Evolutionary conservation across 768 basidiomycete species (phyloP).

Genomic region (Russula sp.): DNA sequence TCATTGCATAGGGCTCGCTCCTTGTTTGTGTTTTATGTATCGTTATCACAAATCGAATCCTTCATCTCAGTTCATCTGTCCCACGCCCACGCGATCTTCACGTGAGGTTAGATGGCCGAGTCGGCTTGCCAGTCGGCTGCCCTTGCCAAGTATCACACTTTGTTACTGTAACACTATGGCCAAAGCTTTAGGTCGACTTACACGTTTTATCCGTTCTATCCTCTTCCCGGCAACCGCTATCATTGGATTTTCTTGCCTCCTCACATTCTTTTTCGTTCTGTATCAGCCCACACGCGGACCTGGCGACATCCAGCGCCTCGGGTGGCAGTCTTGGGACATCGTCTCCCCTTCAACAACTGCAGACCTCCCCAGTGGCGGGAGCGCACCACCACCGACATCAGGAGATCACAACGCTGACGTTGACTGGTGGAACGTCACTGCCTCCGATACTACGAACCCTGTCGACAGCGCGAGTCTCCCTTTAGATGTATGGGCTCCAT

Average conservation of each 20-base stretch:
- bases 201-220: slow-evolving; percentile 46
- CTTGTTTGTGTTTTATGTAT: not conserved
- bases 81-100: too few relatives aligned
- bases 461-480: slow-evolving; percentile 66
- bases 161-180: slow-evolving; percentile 22
- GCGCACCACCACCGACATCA: not conserved
- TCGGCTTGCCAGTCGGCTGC: too few relatives aligned
- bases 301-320: slow-evolving; percentile 61
- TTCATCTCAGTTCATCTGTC: too few relatives aligned
- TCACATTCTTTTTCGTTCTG: slow-evolving; percentile 72
- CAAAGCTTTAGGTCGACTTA: slow-evolving; percentile 29
- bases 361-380: slow-evolving; percentile 16
- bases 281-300: slow-evolving; percentile 74
- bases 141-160: too few relatives aligned
- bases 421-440: slow-evolving; percentile 67
- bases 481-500: slow-evolving; percentile 70
- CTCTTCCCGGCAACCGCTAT: slow-evolving; percentile 54
- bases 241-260: slow-evolving; percentile 60
- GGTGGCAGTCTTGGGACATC: slow-evolving; percentile 86
- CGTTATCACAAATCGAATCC: too few relatives aligned
- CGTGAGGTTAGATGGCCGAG: too few relatives aligned
- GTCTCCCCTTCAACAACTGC: slow-evolving; percentile 32
- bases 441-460: slow-evolving; percentile 22
- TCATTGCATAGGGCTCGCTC: not conserved
- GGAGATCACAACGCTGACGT: slow-evolving; percentile 39